These are phyloP conservation scores for Colletotrichum sp. DNA, from an alignment of 2,329 filamentous ascomycete genomes.

Conservation along the genomic window DNA sequence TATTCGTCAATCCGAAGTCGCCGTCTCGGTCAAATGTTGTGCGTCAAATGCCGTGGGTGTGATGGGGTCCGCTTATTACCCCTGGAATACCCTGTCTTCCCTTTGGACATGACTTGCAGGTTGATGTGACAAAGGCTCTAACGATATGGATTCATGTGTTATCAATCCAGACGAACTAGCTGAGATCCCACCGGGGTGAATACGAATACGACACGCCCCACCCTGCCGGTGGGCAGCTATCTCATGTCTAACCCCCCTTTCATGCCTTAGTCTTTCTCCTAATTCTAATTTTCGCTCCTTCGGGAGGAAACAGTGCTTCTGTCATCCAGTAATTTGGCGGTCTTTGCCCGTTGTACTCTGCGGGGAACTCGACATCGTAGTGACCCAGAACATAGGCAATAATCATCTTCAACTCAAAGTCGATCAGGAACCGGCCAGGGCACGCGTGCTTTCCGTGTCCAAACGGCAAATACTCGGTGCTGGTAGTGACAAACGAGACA, in stretches of 20 bases:
- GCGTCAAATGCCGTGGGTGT: neutral
- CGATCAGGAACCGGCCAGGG: constrained; percentile 31
- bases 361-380: constrained; percentile 19
- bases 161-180: neutral
- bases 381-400: constrained; percentile 15
- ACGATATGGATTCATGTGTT: neutral
- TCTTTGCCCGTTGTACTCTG: constrained; percentile 14
- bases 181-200: neutral
- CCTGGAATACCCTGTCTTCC: neutral
- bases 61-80: neutral
- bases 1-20: neutral
- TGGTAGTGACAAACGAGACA: constrained; percentile 34
- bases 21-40: neutral
- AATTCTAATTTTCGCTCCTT: constrained; percentile 5
- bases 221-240: neutral
- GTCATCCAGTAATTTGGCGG: constrained; percentile 18
- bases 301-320: constrained; percentile 10
- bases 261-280: neutral
- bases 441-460: constrained; percentile 39
- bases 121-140: neutral
- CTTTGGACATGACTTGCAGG: neutral
- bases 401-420: constrained; percentile 38
- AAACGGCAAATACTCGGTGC: constrained; percentile 34
- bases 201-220: neutral
- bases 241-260: neutral